phyloP scores from a whole-genome alignment of 805 yeast species.

The Yamadazyma tumulicola region DNA sequence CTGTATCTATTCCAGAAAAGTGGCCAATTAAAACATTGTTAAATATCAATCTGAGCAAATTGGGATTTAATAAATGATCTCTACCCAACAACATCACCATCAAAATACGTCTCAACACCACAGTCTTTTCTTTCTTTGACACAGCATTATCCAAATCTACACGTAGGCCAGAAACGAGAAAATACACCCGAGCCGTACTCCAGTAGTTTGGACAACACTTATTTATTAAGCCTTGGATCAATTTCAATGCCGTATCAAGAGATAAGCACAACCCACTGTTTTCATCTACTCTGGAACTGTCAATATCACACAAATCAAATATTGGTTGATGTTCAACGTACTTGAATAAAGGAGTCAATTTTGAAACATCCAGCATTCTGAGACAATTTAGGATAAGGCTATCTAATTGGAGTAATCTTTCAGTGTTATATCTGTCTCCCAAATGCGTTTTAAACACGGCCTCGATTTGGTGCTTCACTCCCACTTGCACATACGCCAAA shows the following conservation, averaged over 20 bases:
- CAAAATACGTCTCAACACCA: constrained; percentile 9
- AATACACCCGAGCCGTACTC: constrained; percentile 7
- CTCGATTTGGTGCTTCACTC: constrained; percentile 30
- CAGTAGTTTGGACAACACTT: constrained; percentile 6
- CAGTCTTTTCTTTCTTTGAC: constrained; percentile 3
- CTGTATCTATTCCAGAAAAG: too few relatives aligned
- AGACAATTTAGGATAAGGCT: constrained; percentile 3
- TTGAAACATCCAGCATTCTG: constrained; percentile 1
- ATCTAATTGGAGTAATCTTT: not conserved
- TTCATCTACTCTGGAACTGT: too few relatives aligned
- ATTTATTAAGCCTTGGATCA: constrained; percentile 1
- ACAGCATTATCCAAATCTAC: constrained; percentile 8
- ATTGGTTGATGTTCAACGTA: not conserved
- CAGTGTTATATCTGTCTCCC: not conserved
- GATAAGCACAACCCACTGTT: constrained; percentile 5
- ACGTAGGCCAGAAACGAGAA: constrained; percentile 7
- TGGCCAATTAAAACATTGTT: not conserved
- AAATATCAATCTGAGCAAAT: not conserved
- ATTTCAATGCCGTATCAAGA: constrained; percentile 4
- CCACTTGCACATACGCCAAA: constrained; percentile 39
- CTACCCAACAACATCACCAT: constrained; percentile 3
- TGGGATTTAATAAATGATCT: not conserved
- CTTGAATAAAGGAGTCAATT: not conserved
- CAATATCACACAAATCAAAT: not conserved
- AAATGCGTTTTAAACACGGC: not conserved